phyloP scores from a whole-genome alignment of 805 yeast species.

The Lachancea thermotolerans region DNA sequence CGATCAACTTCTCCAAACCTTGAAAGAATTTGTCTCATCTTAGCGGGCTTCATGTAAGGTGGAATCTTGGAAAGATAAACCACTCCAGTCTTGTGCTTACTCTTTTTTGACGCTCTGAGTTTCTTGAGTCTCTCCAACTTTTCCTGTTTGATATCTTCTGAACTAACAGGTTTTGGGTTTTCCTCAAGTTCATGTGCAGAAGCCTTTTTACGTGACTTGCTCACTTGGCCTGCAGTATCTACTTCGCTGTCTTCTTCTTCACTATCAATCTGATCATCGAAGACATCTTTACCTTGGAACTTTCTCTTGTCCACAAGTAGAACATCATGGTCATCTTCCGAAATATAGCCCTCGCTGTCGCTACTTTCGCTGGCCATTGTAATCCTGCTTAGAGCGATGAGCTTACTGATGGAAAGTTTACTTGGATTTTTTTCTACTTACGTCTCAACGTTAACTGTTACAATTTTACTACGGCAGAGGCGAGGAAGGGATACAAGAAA shows the following conservation, averaged over 20 bases:
- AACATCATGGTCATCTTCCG: slow-evolving; percentile 24
- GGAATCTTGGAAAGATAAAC: slow-evolving; percentile 89
- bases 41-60: slow-evolving; percentile 95
- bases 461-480: too few relatives aligned
- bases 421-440: too few relatives aligned
- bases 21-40: slow-evolving; percentile 70
- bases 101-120: slow-evolving; percentile 38
- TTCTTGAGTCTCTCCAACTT: slow-evolving; percentile 51
- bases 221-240: slow-evolving; percentile 14
- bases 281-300: slow-evolving; percentile 13
- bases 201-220: slow-evolving; percentile 16
- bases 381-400: neutral
- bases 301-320: slow-evolving; percentile 19
- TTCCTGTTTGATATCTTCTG: slow-evolving; percentile 46
- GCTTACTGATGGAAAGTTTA: neutral
- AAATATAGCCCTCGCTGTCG: slow-evolving; percentile 22
- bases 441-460: too few relatives aligned
- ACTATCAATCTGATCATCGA: slow-evolving; percentile 17
- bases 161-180: slow-evolving; percentile 3
- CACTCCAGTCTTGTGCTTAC: slow-evolving; percentile 72
- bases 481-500: too few relatives aligned
- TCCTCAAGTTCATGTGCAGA: slow-evolving; percentile 5
- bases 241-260: slow-evolving; percentile 18
- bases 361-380: slow-evolving; percentile 1
- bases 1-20: slow-evolving; percentile 87